Evolutionary conservation across 331 rosid species (phyloP).

Genomic region (Malus hybrid): DNA sequence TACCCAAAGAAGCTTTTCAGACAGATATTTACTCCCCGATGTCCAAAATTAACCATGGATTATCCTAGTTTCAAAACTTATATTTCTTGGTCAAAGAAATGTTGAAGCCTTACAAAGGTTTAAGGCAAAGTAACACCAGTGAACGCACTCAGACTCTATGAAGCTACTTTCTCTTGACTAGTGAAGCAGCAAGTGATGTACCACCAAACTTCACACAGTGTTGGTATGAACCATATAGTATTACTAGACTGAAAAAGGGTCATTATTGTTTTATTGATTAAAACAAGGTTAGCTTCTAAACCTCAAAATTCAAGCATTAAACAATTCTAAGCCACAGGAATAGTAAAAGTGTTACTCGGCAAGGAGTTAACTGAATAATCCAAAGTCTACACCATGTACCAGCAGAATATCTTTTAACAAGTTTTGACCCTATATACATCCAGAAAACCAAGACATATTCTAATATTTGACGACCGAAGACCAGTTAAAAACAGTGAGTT

Average conservation of each 20-base stretch:
- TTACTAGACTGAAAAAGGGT: not conserved
- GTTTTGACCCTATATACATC: no score
- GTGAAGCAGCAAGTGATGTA: not conserved
- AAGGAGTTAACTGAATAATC: not conserved
- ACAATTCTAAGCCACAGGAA: not conserved
- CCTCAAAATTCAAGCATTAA: not conserved
- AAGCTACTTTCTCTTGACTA: not conserved
- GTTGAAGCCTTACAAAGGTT: not conserved
- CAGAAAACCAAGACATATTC: not conserved
- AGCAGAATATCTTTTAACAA: no score
- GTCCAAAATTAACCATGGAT: not conserved
- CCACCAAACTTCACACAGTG: not conserved
- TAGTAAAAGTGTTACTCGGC: not conserved
- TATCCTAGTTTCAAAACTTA: not conserved
- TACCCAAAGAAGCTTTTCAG: not conserved
- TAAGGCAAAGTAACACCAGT: not conserved
- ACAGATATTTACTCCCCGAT: not conserved
- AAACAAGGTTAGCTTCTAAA: not conserved
- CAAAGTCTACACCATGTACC: no score
- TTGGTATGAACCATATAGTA: not conserved
- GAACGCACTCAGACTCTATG: not conserved
- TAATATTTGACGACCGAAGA: not conserved
- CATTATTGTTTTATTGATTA: not conserved
- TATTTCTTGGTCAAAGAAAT: not conserved
- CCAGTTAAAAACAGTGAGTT: not conserved